Evolutionary conservation across 176 grass and related monocot species (phyloP), one percentile per base, ranked within the genome.

Genomic region (Poa annua): DNA sequence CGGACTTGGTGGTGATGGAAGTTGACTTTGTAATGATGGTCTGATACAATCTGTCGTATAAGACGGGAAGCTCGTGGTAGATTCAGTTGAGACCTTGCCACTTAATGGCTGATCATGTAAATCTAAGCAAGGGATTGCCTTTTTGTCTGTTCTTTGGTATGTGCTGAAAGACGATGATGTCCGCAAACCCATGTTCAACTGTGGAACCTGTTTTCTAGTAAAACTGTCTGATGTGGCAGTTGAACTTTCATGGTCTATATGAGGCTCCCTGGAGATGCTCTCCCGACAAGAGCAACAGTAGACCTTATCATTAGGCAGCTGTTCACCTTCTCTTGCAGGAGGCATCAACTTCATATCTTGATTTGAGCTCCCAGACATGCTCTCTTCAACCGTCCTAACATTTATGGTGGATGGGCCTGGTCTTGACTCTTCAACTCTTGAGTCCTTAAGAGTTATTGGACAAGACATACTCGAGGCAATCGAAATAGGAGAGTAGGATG

Each of bases 231-330:
- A 52, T 77, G 77, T 86, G 57, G 62, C 52, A 45, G 42, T 47
- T 57, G 11, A 69, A 62, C 38, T 87, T 79, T 85, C 84, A 68
- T 79, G 66, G 14, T 85, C 68, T 11, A 84, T 2, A 50, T 75
- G 81, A 79, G 77, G 64, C 39, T 98, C 92, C 75, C 86, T 90
- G 29, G 90, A 80, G 81, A 88, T 84, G 85, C 74, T 98, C 56
- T 90, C 92, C 75, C 77, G 77, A 63, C 92, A 98, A 61, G 87
- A 93, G 86, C 89, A 95, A 77, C 83, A 85, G 54, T 78, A 95
- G 20, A 89, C 66, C 71, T 82, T 83, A 34, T 91, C 90, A 45
- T 61, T 85, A 74, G 76, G 25, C 68, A 74, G 71, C 32, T 76
- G 89, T 71, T 92, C 78, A 80, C 45, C 42, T 29, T 86, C 71